Base-by-base conservation (phyloP, 352 stramenopile species). In the Phytopythium montanum region DNA sequence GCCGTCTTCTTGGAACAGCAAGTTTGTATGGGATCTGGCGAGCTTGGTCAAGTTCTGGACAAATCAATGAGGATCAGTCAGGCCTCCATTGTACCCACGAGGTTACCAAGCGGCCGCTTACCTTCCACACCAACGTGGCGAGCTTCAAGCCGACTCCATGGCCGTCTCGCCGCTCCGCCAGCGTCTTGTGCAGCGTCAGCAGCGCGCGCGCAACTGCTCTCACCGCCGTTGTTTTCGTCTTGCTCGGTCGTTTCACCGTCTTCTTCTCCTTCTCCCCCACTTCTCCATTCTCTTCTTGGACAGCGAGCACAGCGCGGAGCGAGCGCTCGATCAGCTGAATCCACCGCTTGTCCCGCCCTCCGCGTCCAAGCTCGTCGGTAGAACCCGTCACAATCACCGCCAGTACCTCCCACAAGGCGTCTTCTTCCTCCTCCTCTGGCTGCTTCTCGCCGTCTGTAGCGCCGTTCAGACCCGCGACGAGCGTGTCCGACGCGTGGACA, bases 41-140 rank as follows among this genome's bases (percentile, higher is more conserved):
- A 85, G 50, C 45, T 80, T 81, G 14, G 72, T 73, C 49, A 85
- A 14, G 42, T 85, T 78, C 75, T 81, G 34, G 19, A 25, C 25
- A 64, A 19, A 55, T 19, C n/a, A n/a, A 46, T 10, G 39, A 16
- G 19, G 18, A 3, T 46, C 31, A 19, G 39, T 46, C 39, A 46
- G 39, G 2, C 4, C 19, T 7, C 18, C 18, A 48, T 19, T 25
- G 10, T 28, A 53, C 29, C 12, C 26, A 50, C 9, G 38, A 33
- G 13, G 34, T 13, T 54, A 26, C 10, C 2, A 13, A 39, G 26
- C 34, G n/a, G n/a, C n/a, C n/a, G 57, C 4, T 29, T 60, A 84
- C 75, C 75, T 85, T 85, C 75, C 75, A 85, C 13, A 80, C 61
- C 19, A 85, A 69, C 8, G 75, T 85, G 65, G 54, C 53, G 12